Base-by-base conservation (phyloP, 257 asterid genomes). In the Forsythia viridissima region DNA sequence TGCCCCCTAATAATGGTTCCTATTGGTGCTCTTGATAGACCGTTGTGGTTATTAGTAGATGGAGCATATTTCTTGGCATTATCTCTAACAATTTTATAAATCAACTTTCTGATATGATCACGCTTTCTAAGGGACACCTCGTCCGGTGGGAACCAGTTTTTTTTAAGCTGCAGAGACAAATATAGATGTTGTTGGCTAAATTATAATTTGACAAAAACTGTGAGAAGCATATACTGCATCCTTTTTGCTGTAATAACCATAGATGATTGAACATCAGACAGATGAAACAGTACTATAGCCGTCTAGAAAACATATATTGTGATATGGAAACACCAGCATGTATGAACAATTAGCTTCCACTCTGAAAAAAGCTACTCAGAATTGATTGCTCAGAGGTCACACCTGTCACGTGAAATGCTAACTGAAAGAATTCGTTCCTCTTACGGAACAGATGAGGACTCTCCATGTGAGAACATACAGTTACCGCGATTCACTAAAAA, bases 91-190 rank as follows among this genome's bases (percentile, higher is more conserved):
- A 92, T 80, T 74, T 76, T 86, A 74, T 80, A 75, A 41, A 94
- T 89, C 84, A 94, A 43, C 70, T 89, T 88, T 79, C 82, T 86
- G 80, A 94, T 87, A 44, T 84, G 86, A 70, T 81, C 84, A 43
- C 98, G 97, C 82, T 92, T 89, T 57, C 81, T 90, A 67, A 85
- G 86, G 16, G 96, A 89, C 76, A 92, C 98, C 85, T 92, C 97
- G 63, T 88, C 92, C 51, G 97, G 92, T 77, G 81, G 84, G 81
- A 94, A 94, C 97, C 97, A 94, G 65, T 86, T 83, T 85, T 85
- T 41, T 46, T 85, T 86, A 79, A 90, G 92, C 98, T 94, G 95
- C 87, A 90, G 83, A 76, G 21, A 79, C 38, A 52, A 59, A 79
- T 1, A 42, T 1, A 42, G 71, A 63, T 39, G 67, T 37, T 67